Base-by-base conservation (phyloP, 495 filamentous ascomycete species). In the Trichoderma parareesei region DNA sequence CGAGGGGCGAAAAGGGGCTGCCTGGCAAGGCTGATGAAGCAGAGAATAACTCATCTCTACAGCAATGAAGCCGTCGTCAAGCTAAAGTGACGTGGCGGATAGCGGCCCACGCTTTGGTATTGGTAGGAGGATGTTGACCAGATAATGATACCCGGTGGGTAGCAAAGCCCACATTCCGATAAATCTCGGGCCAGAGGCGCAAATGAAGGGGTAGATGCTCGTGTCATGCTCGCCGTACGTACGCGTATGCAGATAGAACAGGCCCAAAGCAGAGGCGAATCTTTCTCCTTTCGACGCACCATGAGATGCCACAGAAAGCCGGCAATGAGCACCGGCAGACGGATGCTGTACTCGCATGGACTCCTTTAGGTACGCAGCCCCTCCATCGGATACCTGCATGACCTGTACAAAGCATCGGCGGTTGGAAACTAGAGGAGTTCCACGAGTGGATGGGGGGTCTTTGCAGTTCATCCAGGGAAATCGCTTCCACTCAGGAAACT, bases 1-100 rank as follows among this genome's bases (percentile, higher is more conserved):
- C 37, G 53, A 57, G 53, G 53, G 53, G 53, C 53, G 11, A 57
- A 57, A 57, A 57, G 53, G 53, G 53, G 53, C 53, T 57, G 53
- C 33, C 33, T 33, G 53, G 11, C 53, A 57, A 57, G 53, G 53
- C 53, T 57, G 53, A 57, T 57, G 33, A 13, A 57, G 9, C 53
- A 57, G 20, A 49, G 2, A 27, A 27, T 27, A 57, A 27, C 37
- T 57, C 27, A 57, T 37, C 9, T 57, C 27, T 8, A 57, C 53
- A 57, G 8, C 53, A 48, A 18, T 35, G 27, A 35, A 49, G 14
- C 40, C 40, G 11, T 49, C 16, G 9, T 16, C 46, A 20, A 20
- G 16, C 53, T 57, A 57, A 37, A 16, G 53, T 10, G 11, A 14
- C 53, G 53, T 57, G 53, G 53, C 53, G 53, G 53, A 35, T 35